phyloP scores from a whole-genome alignment of 331 rosid genomes.

The Telfairia occidentalis region DNA sequence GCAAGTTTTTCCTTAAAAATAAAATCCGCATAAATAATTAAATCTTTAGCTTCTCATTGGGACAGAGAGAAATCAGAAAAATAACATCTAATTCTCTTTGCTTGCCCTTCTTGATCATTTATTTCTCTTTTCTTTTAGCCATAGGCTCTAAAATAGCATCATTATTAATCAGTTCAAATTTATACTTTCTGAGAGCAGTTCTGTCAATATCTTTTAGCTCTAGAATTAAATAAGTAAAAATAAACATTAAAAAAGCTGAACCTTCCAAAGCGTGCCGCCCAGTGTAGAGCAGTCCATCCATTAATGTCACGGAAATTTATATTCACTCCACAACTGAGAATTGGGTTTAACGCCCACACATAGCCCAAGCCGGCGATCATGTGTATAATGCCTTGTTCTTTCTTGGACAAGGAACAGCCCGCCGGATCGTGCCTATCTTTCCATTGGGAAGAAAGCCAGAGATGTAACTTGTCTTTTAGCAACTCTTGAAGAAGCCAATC shows the following conservation, averaged over 20 bases:
- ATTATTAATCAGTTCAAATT: neutral
- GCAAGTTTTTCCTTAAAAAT: neutral
- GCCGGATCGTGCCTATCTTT: constrained; percentile 27
- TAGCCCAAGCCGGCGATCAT: constrained; percentile 83
- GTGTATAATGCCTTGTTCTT: constrained; percentile 89
- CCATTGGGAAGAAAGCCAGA: constrained; percentile 58
- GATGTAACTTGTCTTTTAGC: constrained; percentile 63
- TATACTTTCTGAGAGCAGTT: neutral
- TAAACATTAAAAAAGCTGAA: constrained; percentile 2
- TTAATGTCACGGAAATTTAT: constrained; percentile 89
- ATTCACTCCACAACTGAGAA: constrained; percentile 61
- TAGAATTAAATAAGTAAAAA: neutral
- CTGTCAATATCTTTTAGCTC: neutral
- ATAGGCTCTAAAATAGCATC: neutral
- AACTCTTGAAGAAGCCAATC: constrained; percentile 81
- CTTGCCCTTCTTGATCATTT: neutral
- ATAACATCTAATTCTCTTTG: neutral
- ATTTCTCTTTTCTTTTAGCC: neutral
- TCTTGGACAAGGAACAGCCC: constrained; percentile 67
- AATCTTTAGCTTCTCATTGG: neutral
- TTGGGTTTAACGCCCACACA: constrained; percentile 79
- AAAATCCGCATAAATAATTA: neutral
- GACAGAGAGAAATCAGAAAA: neutral
- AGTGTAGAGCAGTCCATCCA: constrained; percentile 92
- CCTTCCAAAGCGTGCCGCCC: constrained; percentile 98